These are phyloP conservation scores for Maudiozyma serrabonitensis DNA, from an alignment of 805 yeast genomes.

Conservation along the genomic window DNA sequence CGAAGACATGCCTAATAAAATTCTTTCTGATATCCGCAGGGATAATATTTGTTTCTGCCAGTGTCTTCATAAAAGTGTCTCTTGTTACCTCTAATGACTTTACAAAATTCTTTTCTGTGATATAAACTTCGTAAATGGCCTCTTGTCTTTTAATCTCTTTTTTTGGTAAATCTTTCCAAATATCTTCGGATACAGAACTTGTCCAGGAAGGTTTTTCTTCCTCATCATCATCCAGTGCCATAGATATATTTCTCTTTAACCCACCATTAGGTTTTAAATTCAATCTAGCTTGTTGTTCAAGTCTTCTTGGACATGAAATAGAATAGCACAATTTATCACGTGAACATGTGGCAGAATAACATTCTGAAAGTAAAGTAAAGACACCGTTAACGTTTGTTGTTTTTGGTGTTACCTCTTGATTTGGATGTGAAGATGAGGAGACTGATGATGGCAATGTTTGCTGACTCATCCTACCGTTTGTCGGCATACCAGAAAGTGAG, in stretches of 20 bases:
- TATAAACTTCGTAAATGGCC: slow-evolving; percentile 84
- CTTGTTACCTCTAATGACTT: slow-evolving; percentile 88
- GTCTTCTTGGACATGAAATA: slow-evolving; percentile 89
- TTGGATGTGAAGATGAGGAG: not conserved
- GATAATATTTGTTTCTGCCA: slow-evolving; percentile 76
- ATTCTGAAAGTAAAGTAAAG: slow-evolving; percentile 82
- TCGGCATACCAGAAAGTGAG: not conserved
- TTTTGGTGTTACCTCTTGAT: slow-evolving; percentile 2
- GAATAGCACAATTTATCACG: slow-evolving; percentile 82
- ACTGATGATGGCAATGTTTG: not conserved
- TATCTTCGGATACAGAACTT: slow-evolving; percentile 72
- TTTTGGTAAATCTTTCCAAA: slow-evolving; percentile 71
- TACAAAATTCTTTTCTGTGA: slow-evolving; percentile 91
- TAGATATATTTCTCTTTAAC: slow-evolving; percentile 48
- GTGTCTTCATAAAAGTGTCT: slow-evolving; percentile 88
- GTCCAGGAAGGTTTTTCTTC: slow-evolving; percentile 88
- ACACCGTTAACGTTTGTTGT: slow-evolving; percentile 59
- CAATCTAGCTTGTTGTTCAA: slow-evolving; percentile 90
- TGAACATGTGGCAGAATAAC: slow-evolving; percentile 95
- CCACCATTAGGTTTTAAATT: slow-evolving; percentile 86
- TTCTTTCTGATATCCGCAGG: slow-evolving; percentile 84
- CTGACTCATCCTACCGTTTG: slow-evolving; percentile 1
- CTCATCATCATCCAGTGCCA: slow-evolving; percentile 34
- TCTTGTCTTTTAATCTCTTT: slow-evolving; percentile 89
- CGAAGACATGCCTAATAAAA: slow-evolving; percentile 84